Evolutionary conservation across 352 stramenopile genomes (phyloP).

Genomic region (Phytophthora palmivora): DNA sequence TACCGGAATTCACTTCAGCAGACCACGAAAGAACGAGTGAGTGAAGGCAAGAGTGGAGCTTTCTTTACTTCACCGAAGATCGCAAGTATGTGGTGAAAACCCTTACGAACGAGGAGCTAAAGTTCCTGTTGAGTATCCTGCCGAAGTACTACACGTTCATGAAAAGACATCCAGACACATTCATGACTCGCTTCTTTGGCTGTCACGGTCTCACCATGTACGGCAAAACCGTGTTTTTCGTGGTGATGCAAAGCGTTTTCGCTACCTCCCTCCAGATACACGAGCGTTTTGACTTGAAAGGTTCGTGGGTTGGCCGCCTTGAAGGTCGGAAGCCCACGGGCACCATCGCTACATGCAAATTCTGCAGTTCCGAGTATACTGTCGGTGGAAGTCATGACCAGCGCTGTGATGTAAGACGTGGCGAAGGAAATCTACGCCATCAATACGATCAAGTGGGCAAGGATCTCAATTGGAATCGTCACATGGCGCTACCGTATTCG

Average conservation of each 20-base stretch:
- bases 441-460: conserved; percentile 87
- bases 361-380: conserved; percentile 69
- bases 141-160: conserved; percentile 78
- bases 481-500: conserved; percentile 69
- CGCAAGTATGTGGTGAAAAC: conserved; percentile 89
- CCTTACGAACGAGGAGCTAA: conserved; percentile 75
- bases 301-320: conserved; percentile 83
- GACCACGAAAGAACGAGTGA: conserved; percentile 82
- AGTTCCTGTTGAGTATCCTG: conserved; percentile 77
- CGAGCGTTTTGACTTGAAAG: conserved; percentile 86
- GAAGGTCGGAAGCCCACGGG: conserved; percentile 78
- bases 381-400: conserved; percentile 78
- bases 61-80: conserved; percentile 88
- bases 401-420: conserved; percentile 63
- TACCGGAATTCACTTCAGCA: conserved; percentile 77
- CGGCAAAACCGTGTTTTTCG: conserved; percentile 86
- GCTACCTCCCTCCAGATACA: conserved; percentile 82
- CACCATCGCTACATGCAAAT: conserved; percentile 77
- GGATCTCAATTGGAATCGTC: conserved; percentile 86
- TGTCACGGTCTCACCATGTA: conserved; percentile 88
- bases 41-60: conserved; percentile 81
- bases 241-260: conserved; percentile 89
- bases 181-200: conserved; percentile 84
- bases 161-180: conserved; percentile 71
- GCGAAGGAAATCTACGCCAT: conserved; percentile 73